These are phyloP conservation scores for Phytophthora pseudosyringae DNA, from an alignment of 352 stramenopile species.

Conservation along the genomic window DNA sequence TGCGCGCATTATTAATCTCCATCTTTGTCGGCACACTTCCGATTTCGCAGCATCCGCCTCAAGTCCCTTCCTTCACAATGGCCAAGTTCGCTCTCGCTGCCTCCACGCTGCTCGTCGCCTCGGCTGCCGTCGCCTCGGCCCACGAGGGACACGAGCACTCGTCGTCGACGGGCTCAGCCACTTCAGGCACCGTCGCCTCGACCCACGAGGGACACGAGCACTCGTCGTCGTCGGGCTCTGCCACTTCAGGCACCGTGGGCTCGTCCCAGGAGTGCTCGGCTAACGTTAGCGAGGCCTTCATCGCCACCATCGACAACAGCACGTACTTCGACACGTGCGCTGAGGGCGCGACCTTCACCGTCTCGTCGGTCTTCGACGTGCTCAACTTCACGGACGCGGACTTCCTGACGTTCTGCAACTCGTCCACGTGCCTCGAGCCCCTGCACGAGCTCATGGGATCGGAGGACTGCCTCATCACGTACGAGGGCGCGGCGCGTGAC, in stretches of 20 bases:
- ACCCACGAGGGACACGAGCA: constrained; percentile 20
- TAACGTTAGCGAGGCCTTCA: constrained; percentile 41
- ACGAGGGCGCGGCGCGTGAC: constrained; percentile 48
- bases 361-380: constrained; percentile 55
- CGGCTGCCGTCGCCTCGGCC: constrained; percentile 17
- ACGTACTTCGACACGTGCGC: constrained; percentile 63
- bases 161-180: neutral
- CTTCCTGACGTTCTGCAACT: constrained; percentile 66
- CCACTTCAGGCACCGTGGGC: constrained; percentile 5
- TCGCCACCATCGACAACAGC: constrained; percentile 52
- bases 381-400: constrained; percentile 51
- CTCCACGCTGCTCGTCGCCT: constrained; percentile 35
- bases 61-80: constrained; percentile 23
- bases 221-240: constrained; percentile 2
- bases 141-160: constrained; percentile 21
- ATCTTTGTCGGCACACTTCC: constrained; percentile 5
- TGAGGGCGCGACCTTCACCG: constrained; percentile 52
- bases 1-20: constrained; percentile 6
- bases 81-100: constrained; percentile 24
- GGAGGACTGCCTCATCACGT: constrained; percentile 53
- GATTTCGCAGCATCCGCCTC: constrained; percentile 18
- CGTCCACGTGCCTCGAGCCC: constrained; percentile 56
- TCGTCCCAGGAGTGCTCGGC: constrained; percentile 41
- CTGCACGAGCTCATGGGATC: constrained; percentile 57
- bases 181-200: constrained; percentile 9